Conservation (phyloP, 2,329 filamentous ascomycete genomes). For the Lizonia empirigonia region DNA sequence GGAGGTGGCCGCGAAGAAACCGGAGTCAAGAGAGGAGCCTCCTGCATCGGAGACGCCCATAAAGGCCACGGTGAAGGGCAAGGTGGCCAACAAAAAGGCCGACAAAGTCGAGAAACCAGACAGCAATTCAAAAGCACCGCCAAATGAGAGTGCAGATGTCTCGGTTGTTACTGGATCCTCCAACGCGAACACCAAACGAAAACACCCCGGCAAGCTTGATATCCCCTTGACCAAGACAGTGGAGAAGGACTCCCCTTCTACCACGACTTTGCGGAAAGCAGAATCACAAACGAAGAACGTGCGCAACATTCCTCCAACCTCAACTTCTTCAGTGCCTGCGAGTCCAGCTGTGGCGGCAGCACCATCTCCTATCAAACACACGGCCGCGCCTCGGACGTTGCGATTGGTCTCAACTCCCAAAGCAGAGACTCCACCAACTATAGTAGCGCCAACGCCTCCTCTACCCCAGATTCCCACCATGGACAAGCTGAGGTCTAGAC, state of each 20-base stretch:
- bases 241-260: constrained; percentile 25
- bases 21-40: constrained; percentile 28
- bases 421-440: constrained; percentile 58
- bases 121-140: constrained; percentile 15
- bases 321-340: constrained; percentile 56
- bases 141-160: constrained; percentile 23
- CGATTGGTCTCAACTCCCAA: constrained; percentile 73
- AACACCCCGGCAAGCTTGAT: constrained; percentile 56
- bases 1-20: constrained; percentile 3
- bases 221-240: constrained; percentile 47
- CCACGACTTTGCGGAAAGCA: constrained; percentile 23
- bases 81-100: constrained; percentile 25
- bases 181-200: constrained; percentile 37
- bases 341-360: constrained; percentile 60
- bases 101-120: constrained; percentile 9
- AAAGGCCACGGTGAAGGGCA: constrained; percentile 30
- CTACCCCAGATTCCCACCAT: constrained; percentile 44
- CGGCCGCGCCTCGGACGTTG: constrained; percentile 64
- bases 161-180: constrained; percentile 16
- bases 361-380: constrained; percentile 51
- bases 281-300: constrained; percentile 33
- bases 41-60: constrained; percentile 12
- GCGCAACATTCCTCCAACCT: constrained; percentile 44
- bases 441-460: constrained; percentile 42
- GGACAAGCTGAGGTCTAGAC: constrained; percentile 55